Evolutionary conservation across 176 grass and related monocot species (phyloP).

Genomic region (Oryza rufipogon): DNA sequence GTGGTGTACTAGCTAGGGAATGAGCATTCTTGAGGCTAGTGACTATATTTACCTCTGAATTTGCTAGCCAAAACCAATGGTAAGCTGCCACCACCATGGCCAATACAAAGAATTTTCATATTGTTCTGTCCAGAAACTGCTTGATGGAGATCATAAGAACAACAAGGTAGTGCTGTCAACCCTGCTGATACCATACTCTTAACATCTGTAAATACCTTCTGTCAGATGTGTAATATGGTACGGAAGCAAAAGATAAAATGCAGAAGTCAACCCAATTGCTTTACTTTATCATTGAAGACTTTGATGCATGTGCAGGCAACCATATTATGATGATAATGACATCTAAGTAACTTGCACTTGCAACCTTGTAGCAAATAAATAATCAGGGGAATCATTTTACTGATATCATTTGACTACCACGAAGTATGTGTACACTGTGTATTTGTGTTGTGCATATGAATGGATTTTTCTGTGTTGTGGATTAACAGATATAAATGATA

Average conservation of each 20-base stretch:
- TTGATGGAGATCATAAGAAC: slow-evolving; percentile 65
- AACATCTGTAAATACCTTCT: slow-evolving; percentile 52
- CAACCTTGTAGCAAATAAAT: background rate
- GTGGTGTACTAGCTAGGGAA: background rate
- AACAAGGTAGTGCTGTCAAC: slow-evolving; percentile 61
- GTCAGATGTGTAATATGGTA: slow-evolving; percentile 29
- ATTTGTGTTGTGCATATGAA: background rate
- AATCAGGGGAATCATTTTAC: slow-evolving; percentile 19
- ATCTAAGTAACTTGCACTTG: slow-evolving; percentile 18
- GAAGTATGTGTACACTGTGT: background rate
- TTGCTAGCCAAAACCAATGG: slow-evolving; percentile 88
- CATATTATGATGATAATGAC: background rate
- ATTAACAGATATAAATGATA: slow-evolving; percentile 6
- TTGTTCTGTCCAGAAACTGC: slow-evolving; percentile 63
- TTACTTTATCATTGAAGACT: background rate
- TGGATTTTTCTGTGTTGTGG: background rate
- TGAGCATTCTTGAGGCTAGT: background rate
- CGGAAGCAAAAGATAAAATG: slow-evolving; percentile 1
- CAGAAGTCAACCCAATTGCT: background rate
- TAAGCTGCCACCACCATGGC: slow-evolving; percentile 86
- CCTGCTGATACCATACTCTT: slow-evolving; percentile 86
- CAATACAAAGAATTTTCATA: slow-evolving; percentile 80
- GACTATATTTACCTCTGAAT: slow-evolving; percentile 62
- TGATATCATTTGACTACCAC: background rate
- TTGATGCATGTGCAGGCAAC: slow-evolving; percentile 20